Conservation (phyloP, 306 rosid genomes). For the Malus asiatica region DNA sequence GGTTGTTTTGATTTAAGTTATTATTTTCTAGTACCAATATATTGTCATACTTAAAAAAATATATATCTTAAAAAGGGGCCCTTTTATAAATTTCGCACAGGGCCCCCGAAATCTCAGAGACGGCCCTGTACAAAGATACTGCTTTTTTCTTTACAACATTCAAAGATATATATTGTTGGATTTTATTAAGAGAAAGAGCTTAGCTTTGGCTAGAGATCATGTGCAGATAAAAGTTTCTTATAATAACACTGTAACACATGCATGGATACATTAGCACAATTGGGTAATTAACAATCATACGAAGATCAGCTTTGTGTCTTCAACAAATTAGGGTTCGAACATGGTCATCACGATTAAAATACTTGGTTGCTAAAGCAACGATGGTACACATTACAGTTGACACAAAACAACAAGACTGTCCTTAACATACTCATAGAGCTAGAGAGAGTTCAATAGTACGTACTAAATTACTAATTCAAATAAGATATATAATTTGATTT, state of each 20-base stretch:
- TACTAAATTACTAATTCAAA: neutral
- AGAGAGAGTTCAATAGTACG: neutral
- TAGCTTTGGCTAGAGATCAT: neutral
- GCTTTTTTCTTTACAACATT: too few relatives aligned
- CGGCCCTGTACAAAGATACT: too few relatives aligned
- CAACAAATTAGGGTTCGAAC: neutral
- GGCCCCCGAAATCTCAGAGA: too few relatives aligned
- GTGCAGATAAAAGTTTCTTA: too few relatives aligned
- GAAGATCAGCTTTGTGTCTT: neutral
- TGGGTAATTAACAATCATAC: neutral
- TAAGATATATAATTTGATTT: neutral
- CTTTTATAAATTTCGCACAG: too few relatives aligned
- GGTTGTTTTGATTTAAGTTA: too few relatives aligned
- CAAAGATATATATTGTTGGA: too few relatives aligned
- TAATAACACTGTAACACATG: neutral
- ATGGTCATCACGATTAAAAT: neutral
- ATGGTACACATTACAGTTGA: neutral
- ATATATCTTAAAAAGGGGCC: too few relatives aligned
- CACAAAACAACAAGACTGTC: neutral
- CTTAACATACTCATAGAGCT: neutral
- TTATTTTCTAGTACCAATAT: too few relatives aligned
- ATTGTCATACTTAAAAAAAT: too few relatives aligned
- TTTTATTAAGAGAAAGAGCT: neutral
- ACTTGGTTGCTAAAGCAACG: neutral
- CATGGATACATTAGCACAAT: neutral